Evolutionary conservation across 345 rosid genomes (phyloP), one percentile per base, ranked within the genome.

Genomic region (Citrus hindsii): DNA sequence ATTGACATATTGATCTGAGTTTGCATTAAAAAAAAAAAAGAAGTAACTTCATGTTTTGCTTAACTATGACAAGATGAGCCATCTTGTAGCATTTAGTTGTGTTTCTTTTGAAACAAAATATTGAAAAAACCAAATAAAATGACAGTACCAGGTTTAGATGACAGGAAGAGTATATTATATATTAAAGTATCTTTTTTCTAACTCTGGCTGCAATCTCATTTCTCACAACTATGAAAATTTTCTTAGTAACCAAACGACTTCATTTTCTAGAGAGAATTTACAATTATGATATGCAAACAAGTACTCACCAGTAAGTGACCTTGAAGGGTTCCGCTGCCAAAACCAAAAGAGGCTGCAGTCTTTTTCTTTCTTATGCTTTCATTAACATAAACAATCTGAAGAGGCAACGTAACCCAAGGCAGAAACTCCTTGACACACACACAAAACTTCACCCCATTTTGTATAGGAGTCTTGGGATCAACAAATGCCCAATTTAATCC

Each of bases 371-470:
- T 84, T 33, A 62, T 73, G 77, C 56, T 88, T 79, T 95, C 98
- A 22, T 89, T 89, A 5, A 90, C 95, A 82, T 91, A 95, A 78
- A 89, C 90, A 66, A 93, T 91, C 81, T 93, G 92, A 24, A 93
- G 90, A 77, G 99, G 98, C 92, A 95, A 86, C 88, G 89, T 88
- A 32, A 95, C 81, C 98, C 98, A 95, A 5, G 99, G 99, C 25
- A 92, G 77, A 74, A 92, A 83, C 87, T 90, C 91, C 87, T 91
- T 95, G 19, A 84, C 81, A 69, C 98, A 93, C 6, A 85, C 89
- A 80, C 98, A 95, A 71, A 95, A 90, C 79, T 90, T 95, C 28
- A 25, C 89, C 66, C 95, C 95, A 42, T 67, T 87, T 75, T 87
- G 90, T 81, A 93, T 77, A 0, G 89, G 92, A 24, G 94, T 93